These are phyloP conservation scores for Lathyrus oleraceus DNA, from an alignment of 306 rosid species.

Conservation along the genomic window DNA sequence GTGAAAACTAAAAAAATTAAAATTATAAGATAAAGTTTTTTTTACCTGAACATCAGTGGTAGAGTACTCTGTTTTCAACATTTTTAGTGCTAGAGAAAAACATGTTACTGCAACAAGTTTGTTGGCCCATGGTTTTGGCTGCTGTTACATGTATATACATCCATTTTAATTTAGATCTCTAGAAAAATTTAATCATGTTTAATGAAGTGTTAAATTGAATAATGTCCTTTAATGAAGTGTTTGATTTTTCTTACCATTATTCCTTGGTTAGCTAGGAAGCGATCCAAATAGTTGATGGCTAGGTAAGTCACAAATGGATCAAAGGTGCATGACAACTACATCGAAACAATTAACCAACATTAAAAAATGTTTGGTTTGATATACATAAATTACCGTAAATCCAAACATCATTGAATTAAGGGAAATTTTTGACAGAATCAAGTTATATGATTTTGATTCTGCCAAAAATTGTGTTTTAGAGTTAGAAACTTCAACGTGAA, in stretches of 20 bases:
- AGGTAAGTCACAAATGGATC: conserved; percentile 71
- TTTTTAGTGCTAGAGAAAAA: conserved; percentile 81
- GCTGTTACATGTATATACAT: conserved; percentile 44
- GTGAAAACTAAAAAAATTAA: no score
- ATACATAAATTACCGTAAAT: no score
- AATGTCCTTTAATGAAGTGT: neutral
- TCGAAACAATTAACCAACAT: neutral
- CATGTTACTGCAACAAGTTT: conserved; percentile 79
- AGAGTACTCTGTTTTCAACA: conserved; percentile 65
- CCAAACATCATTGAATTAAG: neutral
- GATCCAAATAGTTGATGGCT: conserved; percentile 86
- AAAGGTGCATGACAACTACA: conserved; percentile 59
- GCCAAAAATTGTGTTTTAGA: neutral
- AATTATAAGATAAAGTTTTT: neutral
- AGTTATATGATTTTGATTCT: neutral
- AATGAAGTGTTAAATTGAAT: neutral
- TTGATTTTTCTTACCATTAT: conserved; percentile 52
- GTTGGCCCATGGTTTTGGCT: conserved; percentile 80
- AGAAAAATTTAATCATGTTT: neutral
- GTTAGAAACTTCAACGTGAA: neutral
- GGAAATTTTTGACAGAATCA: neutral
- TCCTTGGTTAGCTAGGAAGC: conserved; percentile 69
- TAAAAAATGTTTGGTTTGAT: neutral
- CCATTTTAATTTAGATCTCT: conserved; percentile 45
- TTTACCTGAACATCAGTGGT: conserved; percentile 64